Evolutionary conservation across 2,329 filamentous ascomycete genomes (phyloP), one percentile per base, ranked within the genome.

Genomic region (Seiridium unicorne): DNA sequence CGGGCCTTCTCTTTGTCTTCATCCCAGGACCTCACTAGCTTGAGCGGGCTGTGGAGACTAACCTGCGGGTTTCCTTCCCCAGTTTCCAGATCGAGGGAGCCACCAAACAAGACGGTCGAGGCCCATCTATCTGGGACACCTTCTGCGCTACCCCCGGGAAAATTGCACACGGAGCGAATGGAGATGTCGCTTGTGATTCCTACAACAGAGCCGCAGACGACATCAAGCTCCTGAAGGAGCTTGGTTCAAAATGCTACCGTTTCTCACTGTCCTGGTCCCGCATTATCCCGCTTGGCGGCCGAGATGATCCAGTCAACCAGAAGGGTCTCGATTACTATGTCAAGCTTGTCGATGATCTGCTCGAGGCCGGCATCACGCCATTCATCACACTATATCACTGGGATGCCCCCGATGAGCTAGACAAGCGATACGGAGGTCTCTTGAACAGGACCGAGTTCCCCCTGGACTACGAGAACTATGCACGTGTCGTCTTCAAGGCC

Each of bases 61-160:
- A 68, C 60, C 26, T 58, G 36, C 38, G 53, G 62, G 61, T 65
- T 57, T 69, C 66, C 58, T 58, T 59, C 44, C 62, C 4, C 71
- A 95, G 92, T 72, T 96, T 95, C 79, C 92, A 96, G 74, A 90
- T 96, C 67, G 92, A 96, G 79, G 92, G 92, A 60, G 87, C 87
- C 53, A 80, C 83, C 44, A 80, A 89, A 53, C 84, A 89, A 70
- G 92, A 94, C 72, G 92, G 92, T 65, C 90, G 92, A 64, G 89
- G 85, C 31, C 88, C 91, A 58, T 92, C 89, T 63, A 95, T 96
- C 74, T 96, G 92, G 92, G 92, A 96, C 76, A 89, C 85, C n/a
- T 96, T 96, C 79, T 93, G 90, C 77, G 84, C 84, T 63, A 89
- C 86, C 58, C 87, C 89, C 5, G 91, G 91, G 69, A 96, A 95